Base-by-base conservation (phyloP, 2,329 filamentous ascomycete genomes). In the Rachicladosporium sp. region DNA sequence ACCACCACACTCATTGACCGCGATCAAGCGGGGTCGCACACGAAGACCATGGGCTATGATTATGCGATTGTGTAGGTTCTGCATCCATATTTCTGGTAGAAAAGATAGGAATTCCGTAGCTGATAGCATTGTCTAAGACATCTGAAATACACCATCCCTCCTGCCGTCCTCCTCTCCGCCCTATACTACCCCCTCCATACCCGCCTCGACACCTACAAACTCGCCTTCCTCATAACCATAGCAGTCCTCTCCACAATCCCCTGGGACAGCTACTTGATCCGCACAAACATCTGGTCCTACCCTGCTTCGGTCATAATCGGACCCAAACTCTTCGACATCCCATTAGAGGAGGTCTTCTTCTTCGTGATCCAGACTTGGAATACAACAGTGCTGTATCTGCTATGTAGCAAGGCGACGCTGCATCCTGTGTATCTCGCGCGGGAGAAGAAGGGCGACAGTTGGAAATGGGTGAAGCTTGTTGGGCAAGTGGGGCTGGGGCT, bases 351-450 rank as follows among this genome's bases (percentile, higher is more conserved):
- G 55, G 59, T 85, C 4, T 85, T 85, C 61, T 86, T 86, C 67
- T 86, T 86, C 55, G 60, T 82, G 12, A 74, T 86, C 15, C 82
- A 86, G 59, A 85, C 81, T 1, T 85, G 82, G 58, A 82, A 76
- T 51, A 83, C 80, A 0, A 70, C 74, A 0, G 60, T 84, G 36
- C 55, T 86, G 6, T 86, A 85, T 51, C 66, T 82, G 6, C 59
- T 84, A 1, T 56, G 79, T 12, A 82, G 71, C 59, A 83, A 81
- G 55, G 67, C 76, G 1, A 66, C 70, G 8, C 64, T 81, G 6
- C 68, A 80, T 41, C 64, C 72, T 2, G 57, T 59, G 10, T 74
- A 73, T 47, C 56, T 79, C 33, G 63, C 62, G 19, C 59, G 61
- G 43, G 62, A 66, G 45, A 54, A 53, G 21, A 52, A 56, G 27